Conservation (phyloP, 352 stramenopile genomes). For the Discostella stelligera region DNA sequence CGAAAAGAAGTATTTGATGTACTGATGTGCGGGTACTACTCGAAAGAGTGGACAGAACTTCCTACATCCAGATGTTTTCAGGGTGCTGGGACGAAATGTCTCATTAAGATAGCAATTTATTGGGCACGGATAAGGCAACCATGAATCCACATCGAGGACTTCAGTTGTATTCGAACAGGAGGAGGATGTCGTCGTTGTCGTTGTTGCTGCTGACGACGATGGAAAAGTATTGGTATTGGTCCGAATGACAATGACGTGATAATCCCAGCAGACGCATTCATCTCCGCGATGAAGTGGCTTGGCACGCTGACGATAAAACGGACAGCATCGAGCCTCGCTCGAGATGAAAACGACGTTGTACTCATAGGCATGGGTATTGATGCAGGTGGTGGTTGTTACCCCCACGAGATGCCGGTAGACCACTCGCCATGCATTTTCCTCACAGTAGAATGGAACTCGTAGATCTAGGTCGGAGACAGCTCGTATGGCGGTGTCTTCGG, state of each 20-base stretch:
- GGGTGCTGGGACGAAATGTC: slow-evolving; percentile 51
- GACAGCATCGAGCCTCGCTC: slow-evolving; percentile 67
- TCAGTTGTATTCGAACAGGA: slow-evolving; percentile 4
- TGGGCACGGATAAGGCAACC: slow-evolving; percentile 57
- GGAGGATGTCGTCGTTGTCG: background rate
- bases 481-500: slow-evolving; percentile 53
- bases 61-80: background rate
- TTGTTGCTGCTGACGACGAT: background rate
- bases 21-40: slow-evolving; percentile 58
- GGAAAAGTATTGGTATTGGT: slow-evolving; percentile 9
- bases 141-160: slow-evolving; percentile 64
- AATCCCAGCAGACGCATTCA: slow-evolving; percentile 74
- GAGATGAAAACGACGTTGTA: slow-evolving; percentile 76
- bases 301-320: slow-evolving; percentile 71
- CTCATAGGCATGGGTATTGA: background rate
- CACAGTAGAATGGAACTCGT: slow-evolving; percentile 74
- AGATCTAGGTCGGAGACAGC: slow-evolving; percentile 56
- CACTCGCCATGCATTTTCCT: slow-evolving; percentile 80
- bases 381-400: background rate
- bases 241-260: slow-evolving; percentile 77
- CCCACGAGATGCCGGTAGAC: slow-evolving; percentile 48
- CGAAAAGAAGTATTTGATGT: slow-evolving; percentile 69
- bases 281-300: slow-evolving; percentile 14
- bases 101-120: slow-evolving; percentile 60
- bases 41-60: slow-evolving; percentile 46